phyloP scores from a whole-genome alignment of 2,329 filamentous ascomycete genomes.

The Arthrobotrys pseudoclavata region DNA sequence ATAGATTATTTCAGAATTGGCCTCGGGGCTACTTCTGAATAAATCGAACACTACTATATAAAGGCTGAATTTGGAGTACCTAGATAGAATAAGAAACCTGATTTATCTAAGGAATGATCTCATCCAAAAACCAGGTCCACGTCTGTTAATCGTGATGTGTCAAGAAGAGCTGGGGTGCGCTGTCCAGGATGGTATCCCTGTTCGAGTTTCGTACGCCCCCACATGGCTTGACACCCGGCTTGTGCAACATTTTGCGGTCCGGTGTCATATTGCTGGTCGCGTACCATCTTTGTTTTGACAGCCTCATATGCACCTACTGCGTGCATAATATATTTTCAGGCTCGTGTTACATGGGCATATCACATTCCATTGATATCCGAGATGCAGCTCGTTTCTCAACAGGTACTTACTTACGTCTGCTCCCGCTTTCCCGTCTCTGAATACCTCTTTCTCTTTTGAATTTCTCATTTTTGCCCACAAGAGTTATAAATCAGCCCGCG shows the following conservation, averaged over 20 bases:
- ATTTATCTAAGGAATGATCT: not conserved
- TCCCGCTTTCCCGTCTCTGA: slow-evolving; percentile 28
- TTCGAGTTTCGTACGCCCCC: slow-evolving; percentile 39
- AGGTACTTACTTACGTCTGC: not conserved
- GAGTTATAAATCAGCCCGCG: slow-evolving; percentile 27
- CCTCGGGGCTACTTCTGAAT: not conserved
- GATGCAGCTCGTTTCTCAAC: slow-evolving; percentile 3
- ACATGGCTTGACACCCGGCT: slow-evolving; percentile 32
- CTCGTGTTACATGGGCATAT: slow-evolving; percentile 35
- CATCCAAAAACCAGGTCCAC: not conserved
- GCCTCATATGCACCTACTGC: slow-evolving; percentile 36
- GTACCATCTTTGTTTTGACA: slow-evolving; percentile 46
- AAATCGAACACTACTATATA: not conserved
- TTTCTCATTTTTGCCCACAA: slow-evolving; percentile 25
- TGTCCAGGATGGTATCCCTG: slow-evolving; percentile 35
- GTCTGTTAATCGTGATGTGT: not conserved
- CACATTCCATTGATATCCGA: slow-evolving; percentile 17
- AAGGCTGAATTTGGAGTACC: too few species aligned
- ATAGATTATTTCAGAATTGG: too few species aligned
- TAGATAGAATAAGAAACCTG: not conserved
- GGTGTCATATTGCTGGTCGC: slow-evolving; percentile 37
- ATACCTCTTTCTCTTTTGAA: slow-evolving; percentile 8
- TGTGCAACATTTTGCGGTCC: slow-evolving; percentile 21
- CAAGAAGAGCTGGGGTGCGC: not conserved
- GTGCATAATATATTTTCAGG: slow-evolving; percentile 22